Evolutionary conservation across 2,329 filamentous ascomycete genomes (phyloP), one percentile per base, ranked within the genome.

Genomic region (Claviceps pazoutovae): DNA sequence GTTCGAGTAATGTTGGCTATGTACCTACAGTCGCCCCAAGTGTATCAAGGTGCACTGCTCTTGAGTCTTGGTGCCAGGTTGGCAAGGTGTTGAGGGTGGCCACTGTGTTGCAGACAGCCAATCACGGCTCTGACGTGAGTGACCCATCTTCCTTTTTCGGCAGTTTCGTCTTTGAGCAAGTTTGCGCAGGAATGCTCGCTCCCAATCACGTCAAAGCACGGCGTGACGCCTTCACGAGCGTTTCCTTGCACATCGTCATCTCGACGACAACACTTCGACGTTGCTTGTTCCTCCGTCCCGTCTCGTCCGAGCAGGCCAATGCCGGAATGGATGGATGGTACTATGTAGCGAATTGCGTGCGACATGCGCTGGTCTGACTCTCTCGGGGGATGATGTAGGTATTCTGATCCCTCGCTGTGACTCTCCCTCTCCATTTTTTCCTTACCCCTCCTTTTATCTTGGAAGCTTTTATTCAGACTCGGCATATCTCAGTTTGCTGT

Each of bases 121-220:
- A 68, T 67, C 62, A 66, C 36, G 30, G 7, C 36, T 8, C 51
- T 21, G 47, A 46, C 53, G 55, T n/a, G 4, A 13, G 46, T 55
- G 55, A 55, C 55, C 52, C 50, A 55, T 47, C 49, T 60, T 55
- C 58, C 60, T 52, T 51, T 55, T 61, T 55, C 39, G 61, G 65
- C 53, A 58, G 62, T 54, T 34, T 34, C 52, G n/a, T 42, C 23
- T 46, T 51, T 63, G 64, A 66, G 64, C 63, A 65, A 62, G 62
- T 66, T 67, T 66, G 64, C 63, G 64, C 52, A 62, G 53, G 42
- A 62, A 62, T 63, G 59, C 61, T 61, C 58, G 7, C 30, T 58
- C n/a, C 14, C 17, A 13, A 41, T 43, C 39, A 21, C 5, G 38
- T 5, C 13, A 19, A 42, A 17, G 13, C 21, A 34, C 21, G 21